Base-by-base conservation (phyloP, 495 filamentous ascomycete genomes). In the Gamarada debralockiae region DNA sequence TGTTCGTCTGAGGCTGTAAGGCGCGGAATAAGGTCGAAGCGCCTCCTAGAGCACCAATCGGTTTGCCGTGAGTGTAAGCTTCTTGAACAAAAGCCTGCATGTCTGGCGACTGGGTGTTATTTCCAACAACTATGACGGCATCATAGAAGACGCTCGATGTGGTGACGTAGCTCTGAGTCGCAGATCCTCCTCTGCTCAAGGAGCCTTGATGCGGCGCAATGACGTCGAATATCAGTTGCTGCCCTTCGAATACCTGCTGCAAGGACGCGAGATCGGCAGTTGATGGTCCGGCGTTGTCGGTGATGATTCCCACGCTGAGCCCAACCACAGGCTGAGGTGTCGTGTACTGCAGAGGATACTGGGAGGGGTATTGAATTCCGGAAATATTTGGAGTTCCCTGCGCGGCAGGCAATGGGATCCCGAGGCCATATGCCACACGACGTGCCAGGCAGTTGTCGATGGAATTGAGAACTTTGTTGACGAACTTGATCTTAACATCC, bases 141-240 rank as follows among this genome's bases (percentile, higher is more conserved):
- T 39, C 37, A 15, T 7, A 39, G 37, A 39, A 39, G 14, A 39
- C n/a, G 37, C 37, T 39, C 18, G 37, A 39, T 15, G 37, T 39
- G 37, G 37, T 39, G n/a, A 39, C n/a, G 37, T 39, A 39, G 37
- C 37, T 39, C n/a, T 39, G 37, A 39, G 37, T 39, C 37, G 37
- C 37, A 14, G 37, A 15, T 20, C 4, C 37, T 39, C 37, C 37
- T 20, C 18, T 39, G 18, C 6, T 39, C n/a, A 39, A 39, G 37
- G 37, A 6, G 18, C 37, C 37, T 14, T 39, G 37, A 15, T 39
- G 37, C n/a, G 37, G 18, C 4, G 37, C 14, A 39, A 39, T 39
- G n/a, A 39, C 37, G n/a, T 39, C 37, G 37, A 39, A 39, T 15
- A 39, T 4, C 37, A 39, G 37, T 39, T 39, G 6, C 37, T 39